Evolutionary conservation across 177 flowering plant species (phyloP).

Genomic region (Vitis hybrid): DNA sequence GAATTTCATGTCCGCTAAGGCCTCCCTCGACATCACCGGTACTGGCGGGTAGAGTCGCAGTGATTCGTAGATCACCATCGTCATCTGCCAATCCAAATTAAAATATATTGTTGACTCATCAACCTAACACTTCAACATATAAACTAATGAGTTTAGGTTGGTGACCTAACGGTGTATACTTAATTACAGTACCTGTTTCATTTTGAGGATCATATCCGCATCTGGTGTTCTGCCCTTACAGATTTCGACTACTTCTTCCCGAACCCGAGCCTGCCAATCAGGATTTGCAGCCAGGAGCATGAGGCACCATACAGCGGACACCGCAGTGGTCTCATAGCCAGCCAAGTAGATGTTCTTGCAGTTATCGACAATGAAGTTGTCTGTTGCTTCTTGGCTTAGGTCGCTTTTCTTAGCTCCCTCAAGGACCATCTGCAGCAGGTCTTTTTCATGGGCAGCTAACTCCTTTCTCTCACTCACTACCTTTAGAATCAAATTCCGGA

Average conservation of each 20-base stretch:
- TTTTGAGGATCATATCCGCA: conserved; percentile 19
- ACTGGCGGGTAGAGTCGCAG: too few relatives aligned
- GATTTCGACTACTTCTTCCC: conserved; percentile 22
- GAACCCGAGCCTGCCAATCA: conserved; percentile 33
- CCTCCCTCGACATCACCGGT: too few relatives aligned
- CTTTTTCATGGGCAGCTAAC: conserved; percentile 5
- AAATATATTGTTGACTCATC: too few relatives aligned
- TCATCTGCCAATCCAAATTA: too few relatives aligned
- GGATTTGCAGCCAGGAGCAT: conserved; percentile 35
- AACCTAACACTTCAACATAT: too few relatives aligned
- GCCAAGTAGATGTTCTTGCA: conserved; percentile 42
- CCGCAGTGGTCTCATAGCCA: conserved; percentile 30
- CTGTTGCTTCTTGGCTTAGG: conserved; percentile 6
- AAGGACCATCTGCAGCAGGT: conserved; percentile 27
- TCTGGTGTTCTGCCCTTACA: conserved; percentile 15
- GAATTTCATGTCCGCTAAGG: too few relatives aligned
- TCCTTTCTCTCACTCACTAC: conserved; percentile 12
- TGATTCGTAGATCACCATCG: too few relatives aligned
- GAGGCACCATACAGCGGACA: conserved; percentile 26
- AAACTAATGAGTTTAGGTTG: too few relatives aligned
- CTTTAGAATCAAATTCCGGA: conserved; percentile 6
- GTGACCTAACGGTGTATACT: too few relatives aligned
- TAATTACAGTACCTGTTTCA: conserved; percentile 14
- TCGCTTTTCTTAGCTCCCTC: conserved; percentile 10
- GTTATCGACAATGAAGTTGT: conserved; percentile 34